Conservation (phyloP, 345 rosid genomes). For the Pelargonium nanum region DNA sequence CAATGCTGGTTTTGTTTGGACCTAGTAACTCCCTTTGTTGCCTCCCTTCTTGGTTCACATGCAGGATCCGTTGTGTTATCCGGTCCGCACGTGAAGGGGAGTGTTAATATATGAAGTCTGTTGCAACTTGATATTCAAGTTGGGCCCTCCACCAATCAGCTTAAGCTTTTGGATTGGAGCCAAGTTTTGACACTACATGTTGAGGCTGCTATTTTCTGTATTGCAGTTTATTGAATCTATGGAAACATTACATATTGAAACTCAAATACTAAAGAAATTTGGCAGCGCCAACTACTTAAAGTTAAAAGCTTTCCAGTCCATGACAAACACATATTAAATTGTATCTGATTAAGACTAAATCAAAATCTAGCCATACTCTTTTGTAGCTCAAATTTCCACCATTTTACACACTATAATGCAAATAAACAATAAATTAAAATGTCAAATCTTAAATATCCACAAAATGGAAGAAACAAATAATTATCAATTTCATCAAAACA, state of each 20-base stretch:
- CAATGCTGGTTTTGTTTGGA: no score
- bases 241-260: background rate
- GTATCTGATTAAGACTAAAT: background rate
- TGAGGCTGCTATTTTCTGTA: background rate
- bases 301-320: background rate
- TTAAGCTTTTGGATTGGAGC: no score
- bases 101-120: no score
- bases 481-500: background rate
- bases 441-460: background rate
- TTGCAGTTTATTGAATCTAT: background rate
- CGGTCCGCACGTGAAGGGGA: no score
- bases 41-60: no score
- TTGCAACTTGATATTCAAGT: no score
- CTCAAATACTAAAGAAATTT: background rate
- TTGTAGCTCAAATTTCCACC: background rate
- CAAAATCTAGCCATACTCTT: background rate
- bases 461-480: no score
- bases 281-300: background rate
- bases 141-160: no score
- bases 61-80: no score
- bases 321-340: background rate
- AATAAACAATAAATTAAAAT: no score
- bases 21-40: no score
- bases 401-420: background rate
- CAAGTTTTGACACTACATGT: no score